These are phyloP conservation scores for Hansenula lynferdii DNA, from an alignment of 1,139 yeast genomes.

Conservation along the genomic window DNA sequence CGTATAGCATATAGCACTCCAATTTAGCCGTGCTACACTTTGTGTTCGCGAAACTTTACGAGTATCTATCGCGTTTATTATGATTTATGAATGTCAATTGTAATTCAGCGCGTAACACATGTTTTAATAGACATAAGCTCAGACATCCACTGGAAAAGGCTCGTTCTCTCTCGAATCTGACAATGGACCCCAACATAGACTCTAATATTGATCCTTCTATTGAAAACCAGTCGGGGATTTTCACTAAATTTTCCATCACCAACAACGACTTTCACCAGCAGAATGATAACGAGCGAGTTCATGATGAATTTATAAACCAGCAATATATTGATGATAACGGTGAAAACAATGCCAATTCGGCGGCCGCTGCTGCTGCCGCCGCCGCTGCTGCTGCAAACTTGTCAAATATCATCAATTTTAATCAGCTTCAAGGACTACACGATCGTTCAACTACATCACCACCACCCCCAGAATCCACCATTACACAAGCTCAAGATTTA, in stretches of 20 bases:
- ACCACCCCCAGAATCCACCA: neutral
- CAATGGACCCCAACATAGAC: constrained; percentile 18
- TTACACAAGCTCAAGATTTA: neutral
- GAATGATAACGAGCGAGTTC: constrained; percentile 2
- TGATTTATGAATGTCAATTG: too few relatives aligned
- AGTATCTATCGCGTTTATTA: too few relatives aligned
- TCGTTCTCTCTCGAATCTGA: too few relatives aligned
- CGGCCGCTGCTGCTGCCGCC: constrained; percentile 16
- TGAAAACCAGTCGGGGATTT: constrained; percentile 15
- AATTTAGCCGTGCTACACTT: too few relatives aligned
- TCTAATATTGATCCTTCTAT: constrained; percentile 19
- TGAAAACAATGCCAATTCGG: neutral
- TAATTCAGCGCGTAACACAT: too few relatives aligned
- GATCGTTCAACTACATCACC: constrained; percentile 3
- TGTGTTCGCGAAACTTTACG: too few relatives aligned
- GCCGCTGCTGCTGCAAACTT: constrained; percentile 18
- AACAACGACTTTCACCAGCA: constrained; percentile 7
- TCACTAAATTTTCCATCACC: constrained; percentile 18
- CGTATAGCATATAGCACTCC: too few relatives aligned
- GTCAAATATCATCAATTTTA: constrained; percentile 19
- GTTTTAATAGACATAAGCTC: too few relatives aligned
- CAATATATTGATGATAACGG: constrained; percentile 3
- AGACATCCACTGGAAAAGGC: too few relatives aligned
- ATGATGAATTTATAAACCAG: constrained; percentile 2
- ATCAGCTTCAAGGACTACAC: constrained; percentile 3